Conservation (phyloP, 129 eudicot genomes). For the Centella asiatica region DNA sequence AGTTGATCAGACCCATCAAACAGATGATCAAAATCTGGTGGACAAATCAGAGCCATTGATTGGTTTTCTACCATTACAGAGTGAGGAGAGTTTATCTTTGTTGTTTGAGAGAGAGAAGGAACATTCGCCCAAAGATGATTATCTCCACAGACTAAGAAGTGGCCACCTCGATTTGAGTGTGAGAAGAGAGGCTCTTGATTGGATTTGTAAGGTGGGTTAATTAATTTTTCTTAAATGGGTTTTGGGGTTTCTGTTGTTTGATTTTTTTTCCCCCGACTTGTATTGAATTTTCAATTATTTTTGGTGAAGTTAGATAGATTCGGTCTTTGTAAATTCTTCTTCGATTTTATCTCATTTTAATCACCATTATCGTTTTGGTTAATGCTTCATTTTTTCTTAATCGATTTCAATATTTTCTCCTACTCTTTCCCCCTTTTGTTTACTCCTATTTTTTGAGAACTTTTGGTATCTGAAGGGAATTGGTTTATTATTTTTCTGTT, state of each 20-base stretch:
- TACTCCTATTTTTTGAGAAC: too few species aligned
- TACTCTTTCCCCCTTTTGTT: too few species aligned
- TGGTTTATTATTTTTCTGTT: too few species aligned
- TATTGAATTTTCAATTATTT: not conserved
- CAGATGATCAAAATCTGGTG: slow-evolving; percentile 11
- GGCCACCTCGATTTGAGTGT: slow-evolving; percentile 52
- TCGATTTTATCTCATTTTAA: slow-evolving; percentile 3
- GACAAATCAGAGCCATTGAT: slow-evolving; percentile 20
- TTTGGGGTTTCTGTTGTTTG: slow-evolving; percentile 5
- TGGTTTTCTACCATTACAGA: slow-evolving; percentile 16
- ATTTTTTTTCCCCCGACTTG: not conserved
- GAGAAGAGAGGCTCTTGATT: slow-evolving; percentile 48
- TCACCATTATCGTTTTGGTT: too few species aligned
- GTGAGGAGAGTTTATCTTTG: slow-evolving; percentile 34
- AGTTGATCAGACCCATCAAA: slow-evolving; percentile 9
- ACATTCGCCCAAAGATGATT: slow-evolving; percentile 43
- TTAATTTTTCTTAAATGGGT: not conserved
- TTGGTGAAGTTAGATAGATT: too few species aligned
- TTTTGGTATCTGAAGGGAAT: too few species aligned
- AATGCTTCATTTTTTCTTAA: not conserved
- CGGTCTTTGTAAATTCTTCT: not conserved
- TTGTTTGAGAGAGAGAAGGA: slow-evolving; percentile 39
- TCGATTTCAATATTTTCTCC: too few species aligned
- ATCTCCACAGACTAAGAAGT: slow-evolving; percentile 36
- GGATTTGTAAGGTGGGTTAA: slow-evolving; percentile 44